phyloP scores from a whole-genome alignment of 495 filamentous ascomycete genomes.

The Daldinia decipiens region DNA sequence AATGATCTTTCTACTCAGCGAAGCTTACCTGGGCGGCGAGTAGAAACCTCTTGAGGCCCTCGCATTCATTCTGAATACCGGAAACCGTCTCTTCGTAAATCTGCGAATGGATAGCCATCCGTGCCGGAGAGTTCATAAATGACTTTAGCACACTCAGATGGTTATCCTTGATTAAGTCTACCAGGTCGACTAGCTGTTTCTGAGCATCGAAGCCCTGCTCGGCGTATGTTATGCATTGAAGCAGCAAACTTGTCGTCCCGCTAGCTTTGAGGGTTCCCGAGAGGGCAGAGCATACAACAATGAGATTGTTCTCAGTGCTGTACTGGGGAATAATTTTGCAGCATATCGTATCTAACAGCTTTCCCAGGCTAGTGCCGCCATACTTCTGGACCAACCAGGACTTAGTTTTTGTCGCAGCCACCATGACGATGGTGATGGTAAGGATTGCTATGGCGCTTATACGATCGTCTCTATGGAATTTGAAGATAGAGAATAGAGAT shows the following conservation, averaged over 20 bases:
- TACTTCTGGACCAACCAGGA: constrained; percentile 59
- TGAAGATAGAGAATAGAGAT: constrained; percentile 7
- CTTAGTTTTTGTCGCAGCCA: constrained; percentile 35
- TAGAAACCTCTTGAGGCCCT: constrained; percentile 48
- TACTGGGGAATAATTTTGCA: constrained; percentile 52
- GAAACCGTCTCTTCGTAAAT: constrained; percentile 40
- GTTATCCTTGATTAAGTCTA: constrained; percentile 49
- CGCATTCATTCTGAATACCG: constrained; percentile 50
- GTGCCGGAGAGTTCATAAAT: constrained; percentile 26
- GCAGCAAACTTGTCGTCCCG: constrained; percentile 50
- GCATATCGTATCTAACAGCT: constrained; percentile 52
- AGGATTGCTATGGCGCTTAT: constrained; percentile 20
- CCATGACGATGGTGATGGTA: constrained; percentile 29
- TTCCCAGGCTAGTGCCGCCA: constrained; percentile 55
- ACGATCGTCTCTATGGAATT: not conserved
- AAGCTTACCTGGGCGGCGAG: constrained; percentile 49
- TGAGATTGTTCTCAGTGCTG: constrained; percentile 45
- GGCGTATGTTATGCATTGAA: constrained; percentile 50
- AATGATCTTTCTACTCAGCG: not conserved
- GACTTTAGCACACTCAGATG: constrained; percentile 46
- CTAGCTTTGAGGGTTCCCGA: constrained; percentile 47
- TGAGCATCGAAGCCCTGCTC: constrained; percentile 44
- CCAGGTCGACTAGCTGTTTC: constrained; percentile 45
- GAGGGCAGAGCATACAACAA: constrained; percentile 52
- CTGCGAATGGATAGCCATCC: constrained; percentile 15